Conservation (phyloP, 1,284 basidiomycete genomes). For the Papiliotrema terrestris region DNA sequence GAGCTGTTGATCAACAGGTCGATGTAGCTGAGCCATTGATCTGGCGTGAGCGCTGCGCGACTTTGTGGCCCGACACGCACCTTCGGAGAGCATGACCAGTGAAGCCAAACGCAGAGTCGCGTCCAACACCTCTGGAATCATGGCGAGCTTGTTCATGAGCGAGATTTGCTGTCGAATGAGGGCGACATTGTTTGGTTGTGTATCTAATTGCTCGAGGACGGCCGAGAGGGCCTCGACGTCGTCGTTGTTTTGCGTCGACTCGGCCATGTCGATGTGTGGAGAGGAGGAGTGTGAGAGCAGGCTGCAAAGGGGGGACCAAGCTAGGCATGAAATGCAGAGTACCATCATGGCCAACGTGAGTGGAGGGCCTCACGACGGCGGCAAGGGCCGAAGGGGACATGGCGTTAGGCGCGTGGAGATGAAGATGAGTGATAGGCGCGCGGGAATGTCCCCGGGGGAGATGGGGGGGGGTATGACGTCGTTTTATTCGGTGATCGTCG, state of each 20-base stretch:
- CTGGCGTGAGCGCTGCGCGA: constrained; percentile 11
- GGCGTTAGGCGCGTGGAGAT: no score
- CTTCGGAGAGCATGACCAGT: constrained; percentile 33
- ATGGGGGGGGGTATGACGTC: background rate
- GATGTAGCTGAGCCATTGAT: constrained; percentile 31
- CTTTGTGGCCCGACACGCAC: constrained; percentile 13
- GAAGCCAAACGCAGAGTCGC: constrained; percentile 13
- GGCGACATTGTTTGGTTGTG: constrained; percentile 26
- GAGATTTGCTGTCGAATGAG: constrained; percentile 30
- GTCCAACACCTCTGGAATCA: constrained; percentile 22
- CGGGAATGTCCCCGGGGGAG: background rate
- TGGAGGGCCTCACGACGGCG: no score
- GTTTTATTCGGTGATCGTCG: background rate
- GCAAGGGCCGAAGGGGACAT: no score
- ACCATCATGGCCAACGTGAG: no score
- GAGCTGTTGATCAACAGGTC: constrained; percentile 19
- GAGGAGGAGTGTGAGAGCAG: no score
- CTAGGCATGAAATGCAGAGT: no score
- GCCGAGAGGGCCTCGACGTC: constrained; percentile 9
- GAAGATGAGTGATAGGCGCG: no score
- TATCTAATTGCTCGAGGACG: constrained; percentile 23
- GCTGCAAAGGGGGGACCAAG: no score
- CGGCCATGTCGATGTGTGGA: background rate
- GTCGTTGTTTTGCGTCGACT: background rate
- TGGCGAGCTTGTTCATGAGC: constrained; percentile 26